Base-by-base conservation (phyloP, 805 yeast genomes). In the Lachancea sp. region DNA sequence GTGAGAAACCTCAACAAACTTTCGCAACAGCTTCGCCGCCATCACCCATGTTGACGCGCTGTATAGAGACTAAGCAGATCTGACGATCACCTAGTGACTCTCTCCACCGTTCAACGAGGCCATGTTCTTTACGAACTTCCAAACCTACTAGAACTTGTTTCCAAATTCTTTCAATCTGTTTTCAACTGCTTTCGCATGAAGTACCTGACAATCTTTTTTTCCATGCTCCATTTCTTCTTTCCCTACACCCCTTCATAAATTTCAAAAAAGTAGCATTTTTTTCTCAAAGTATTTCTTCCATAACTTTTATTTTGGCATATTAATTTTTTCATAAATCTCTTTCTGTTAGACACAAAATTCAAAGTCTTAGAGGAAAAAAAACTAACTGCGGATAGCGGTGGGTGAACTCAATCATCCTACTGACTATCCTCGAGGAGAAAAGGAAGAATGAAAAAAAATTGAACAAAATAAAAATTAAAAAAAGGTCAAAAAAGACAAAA, bases 41-140 rank as follows among this genome's bases (percentile, higher is more conserved):
- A 47, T 50, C 53, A 46, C 62, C 59, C 64, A 48, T 58, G 59
- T 53, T 54, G 43, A 52, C 49, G 36, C 55, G 61, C 60, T 54
- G 64, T 59, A 54, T 55, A 56, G 57, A 55, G 62, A 52, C 61
- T 50, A 48, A 40, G 54, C 50, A 47, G 52, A 53, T 53, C 64
- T 57, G 54, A 47, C 62, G 61, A 55, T 57, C 61, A 56, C 61
- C 57, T 49, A 57, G 58, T 47, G 51, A 59, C 62, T 57, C 56
- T 53, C 62, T 54, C 64, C 64, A 59, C 62, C 61, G 55, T 44
- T 48, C 49, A 58, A 54, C 62, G 55, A 53, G 64, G 64, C 64
- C 62, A 52, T 60, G 42, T 42, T 45, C 43, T 42, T 42, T 49
- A 50, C 57, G 55, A 54, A 54, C 56, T 51, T 41, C 51, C 56